Conservation (phyloP, 805 yeast species). For the Kuraishia hungarica region DNA sequence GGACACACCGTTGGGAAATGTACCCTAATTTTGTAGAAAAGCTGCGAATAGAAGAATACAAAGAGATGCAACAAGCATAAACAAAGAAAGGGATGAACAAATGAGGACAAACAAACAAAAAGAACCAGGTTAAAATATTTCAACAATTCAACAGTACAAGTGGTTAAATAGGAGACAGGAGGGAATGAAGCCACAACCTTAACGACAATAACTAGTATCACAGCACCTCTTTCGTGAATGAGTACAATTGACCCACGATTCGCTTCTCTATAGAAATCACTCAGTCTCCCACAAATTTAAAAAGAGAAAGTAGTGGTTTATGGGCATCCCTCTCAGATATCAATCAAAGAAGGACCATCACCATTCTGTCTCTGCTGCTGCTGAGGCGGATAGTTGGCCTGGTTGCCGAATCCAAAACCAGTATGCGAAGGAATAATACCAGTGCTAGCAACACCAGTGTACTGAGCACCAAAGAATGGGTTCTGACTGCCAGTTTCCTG, state of each 20-base stretch:
- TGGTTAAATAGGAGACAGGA: no score
- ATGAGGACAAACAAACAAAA: background rate
- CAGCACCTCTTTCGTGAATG: no score
- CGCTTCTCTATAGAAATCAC: background rate
- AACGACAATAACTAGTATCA: no score
- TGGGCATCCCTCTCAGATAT: background rate
- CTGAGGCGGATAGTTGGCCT: conserved; percentile 22
- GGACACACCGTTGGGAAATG: background rate
- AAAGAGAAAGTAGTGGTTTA: no score
- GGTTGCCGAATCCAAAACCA: conserved; percentile 93
- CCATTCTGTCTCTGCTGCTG: conserved; percentile 15
- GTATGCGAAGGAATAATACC: conserved; percentile 61
- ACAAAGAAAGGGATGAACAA: background rate
- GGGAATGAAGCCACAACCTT: no score
- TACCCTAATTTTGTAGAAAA: background rate
- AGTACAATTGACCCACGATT: no score
- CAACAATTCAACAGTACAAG: background rate
- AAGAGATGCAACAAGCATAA: background rate
- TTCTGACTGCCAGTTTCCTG: conserved; percentile 41
- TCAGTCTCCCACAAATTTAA: no score
- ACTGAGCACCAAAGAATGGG: conserved; percentile 62
- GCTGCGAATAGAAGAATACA: background rate
- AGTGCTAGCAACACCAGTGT: conserved; percentile 62
- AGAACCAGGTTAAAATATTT: background rate
- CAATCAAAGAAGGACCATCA: background rate